Percentiles rank a stretch among this genome's conserved stretches.
phyloP scores from a whole-genome alignment of 768 basidiomycete species.

The Pholiota microspora region DNA sequence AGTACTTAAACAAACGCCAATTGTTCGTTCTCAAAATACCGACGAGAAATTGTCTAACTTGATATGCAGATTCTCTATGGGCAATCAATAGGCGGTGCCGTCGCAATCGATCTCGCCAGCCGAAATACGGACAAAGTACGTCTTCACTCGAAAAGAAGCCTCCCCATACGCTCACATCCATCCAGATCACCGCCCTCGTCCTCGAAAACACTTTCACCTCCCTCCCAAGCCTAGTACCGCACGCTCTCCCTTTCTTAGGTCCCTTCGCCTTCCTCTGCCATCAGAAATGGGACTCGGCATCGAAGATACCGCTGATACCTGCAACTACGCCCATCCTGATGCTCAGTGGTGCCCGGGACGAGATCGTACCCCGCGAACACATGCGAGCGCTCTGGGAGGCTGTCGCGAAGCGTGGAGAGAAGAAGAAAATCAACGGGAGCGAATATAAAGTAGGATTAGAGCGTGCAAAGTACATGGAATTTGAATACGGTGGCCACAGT shows the following conservation, averaged over 20 bases:
- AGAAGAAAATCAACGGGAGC: constrained; percentile 33
- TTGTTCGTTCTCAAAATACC: constrained; percentile 43
- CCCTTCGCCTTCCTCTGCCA: constrained; percentile 80
- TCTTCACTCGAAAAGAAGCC: constrained; percentile 30
- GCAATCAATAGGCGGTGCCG: constrained; percentile 90
- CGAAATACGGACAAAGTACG: constrained; percentile 57
- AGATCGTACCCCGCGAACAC: constrained; percentile 72
- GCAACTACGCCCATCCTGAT: constrained; percentile 72
- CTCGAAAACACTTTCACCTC: constrained; percentile 95
- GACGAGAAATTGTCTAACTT: neutral
- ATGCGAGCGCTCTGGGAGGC: constrained; percentile 76
- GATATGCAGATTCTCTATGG: constrained; percentile 66
- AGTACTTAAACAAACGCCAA: constrained; percentile 57
- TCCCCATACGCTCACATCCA: constrained; percentile 24
- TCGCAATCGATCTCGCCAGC: constrained; percentile 84
- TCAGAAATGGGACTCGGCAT: constrained; percentile 83
- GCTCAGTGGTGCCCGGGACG: constrained; percentile 72
- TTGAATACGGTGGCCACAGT: constrained; percentile 57
- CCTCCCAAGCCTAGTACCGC: constrained; percentile 78
- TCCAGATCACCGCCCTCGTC: constrained; percentile 67
- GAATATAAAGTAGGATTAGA: constrained; percentile 48
- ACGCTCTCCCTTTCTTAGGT: constrained; percentile 69
- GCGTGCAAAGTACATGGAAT: constrained; percentile 55
- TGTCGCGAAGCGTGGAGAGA: constrained; percentile 52
- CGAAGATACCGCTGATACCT: constrained; percentile 62